Conservation (phyloP, 116 monocot species). For the Posidonia oceanica region DNA sequence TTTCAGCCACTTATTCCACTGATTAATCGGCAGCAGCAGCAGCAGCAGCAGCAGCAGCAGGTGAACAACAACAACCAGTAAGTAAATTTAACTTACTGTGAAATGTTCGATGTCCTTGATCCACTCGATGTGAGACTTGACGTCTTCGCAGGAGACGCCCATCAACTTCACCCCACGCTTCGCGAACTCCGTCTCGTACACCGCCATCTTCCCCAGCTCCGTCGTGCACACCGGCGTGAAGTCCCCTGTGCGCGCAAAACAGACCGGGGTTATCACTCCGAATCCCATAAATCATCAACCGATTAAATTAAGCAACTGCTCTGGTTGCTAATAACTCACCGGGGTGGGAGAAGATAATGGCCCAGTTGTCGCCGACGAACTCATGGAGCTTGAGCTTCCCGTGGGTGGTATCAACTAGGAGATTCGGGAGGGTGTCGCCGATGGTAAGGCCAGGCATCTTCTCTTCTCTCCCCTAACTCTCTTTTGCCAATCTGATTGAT, state of each 20-base stretch:
- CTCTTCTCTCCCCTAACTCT: neutral
- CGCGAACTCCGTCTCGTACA: constrained; percentile 50
- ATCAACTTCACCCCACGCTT: constrained; percentile 73
- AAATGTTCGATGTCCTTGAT: constrained; percentile 74
- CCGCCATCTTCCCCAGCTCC: constrained; percentile 70
- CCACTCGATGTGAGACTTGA: constrained; percentile 53
- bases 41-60: too few species aligned
- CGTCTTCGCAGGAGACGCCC: constrained; percentile 65
- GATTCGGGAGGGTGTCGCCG: constrained; percentile 59
- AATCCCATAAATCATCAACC: too few species aligned
- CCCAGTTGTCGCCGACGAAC: constrained; percentile 52
- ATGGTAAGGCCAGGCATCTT: constrained; percentile 81
- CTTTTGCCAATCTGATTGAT: too few species aligned
- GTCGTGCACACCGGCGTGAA: constrained; percentile 87
- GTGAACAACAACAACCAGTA: too few species aligned
- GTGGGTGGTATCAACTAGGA: constrained; percentile 66
- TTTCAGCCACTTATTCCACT: too few species aligned
- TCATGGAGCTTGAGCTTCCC: constrained; percentile 66
- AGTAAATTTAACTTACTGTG: constrained; percentile 25
- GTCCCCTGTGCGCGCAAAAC: constrained; percentile 22
- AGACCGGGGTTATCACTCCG: too few species aligned
- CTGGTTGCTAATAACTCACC: constrained; percentile 12
- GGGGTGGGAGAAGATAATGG: constrained; percentile 85
- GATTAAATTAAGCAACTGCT: too few species aligned
- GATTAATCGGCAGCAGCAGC: too few species aligned